Evolutionary conservation across 2,329 filamentous ascomycete genomes (phyloP), one percentile per base, ranked within the genome.

Genomic region (Gremmenia infestans): DNA sequence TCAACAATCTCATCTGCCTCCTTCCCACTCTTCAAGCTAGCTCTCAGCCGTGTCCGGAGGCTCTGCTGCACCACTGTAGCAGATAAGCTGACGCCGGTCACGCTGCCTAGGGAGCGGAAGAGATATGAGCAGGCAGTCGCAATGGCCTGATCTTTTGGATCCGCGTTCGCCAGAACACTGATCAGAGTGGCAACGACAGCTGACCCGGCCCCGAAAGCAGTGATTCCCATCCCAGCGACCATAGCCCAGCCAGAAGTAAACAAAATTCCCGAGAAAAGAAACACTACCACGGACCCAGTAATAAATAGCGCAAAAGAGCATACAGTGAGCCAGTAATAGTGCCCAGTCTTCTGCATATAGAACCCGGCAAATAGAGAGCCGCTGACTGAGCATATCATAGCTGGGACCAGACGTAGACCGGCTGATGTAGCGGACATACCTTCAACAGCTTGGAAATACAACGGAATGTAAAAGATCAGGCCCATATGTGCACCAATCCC

Each of bases 121-220:
- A 93, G 81, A 71, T 93, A 93, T 19, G 85, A 88, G 69, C 87
- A 91, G 7, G 89, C 89, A 15, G 89, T 88, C 4, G 85, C 87
- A 1, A 92, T 81, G 2, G 89, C 88, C 59, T 88, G 84, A 62
- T 92, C 88, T 45, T 82, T 77, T 3, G 77, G 75, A 1, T 80
- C 73, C 0, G 86, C 81, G 66, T 91, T 90, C 35, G 88, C 84
- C 60, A 92, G 82, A 39, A 91, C 75, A 1, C 79, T 86, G 48
- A 91, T 84, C 36, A 92, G 78, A 0, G 86, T 85, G 0, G 85
- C 87, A 0, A 88, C 91, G 39, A 90, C 81, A 5, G 83, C 86
- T 64, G 80, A 76, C 3, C 80, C 79, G 58, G 78, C 81, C 14
- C 77, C 76, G 64, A 83, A 81, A 0, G 73, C 40, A 0, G 14